Conservation (phyloP, 2,329 filamentous ascomycete species). For the Botrytis pseudocinerea region DNA sequence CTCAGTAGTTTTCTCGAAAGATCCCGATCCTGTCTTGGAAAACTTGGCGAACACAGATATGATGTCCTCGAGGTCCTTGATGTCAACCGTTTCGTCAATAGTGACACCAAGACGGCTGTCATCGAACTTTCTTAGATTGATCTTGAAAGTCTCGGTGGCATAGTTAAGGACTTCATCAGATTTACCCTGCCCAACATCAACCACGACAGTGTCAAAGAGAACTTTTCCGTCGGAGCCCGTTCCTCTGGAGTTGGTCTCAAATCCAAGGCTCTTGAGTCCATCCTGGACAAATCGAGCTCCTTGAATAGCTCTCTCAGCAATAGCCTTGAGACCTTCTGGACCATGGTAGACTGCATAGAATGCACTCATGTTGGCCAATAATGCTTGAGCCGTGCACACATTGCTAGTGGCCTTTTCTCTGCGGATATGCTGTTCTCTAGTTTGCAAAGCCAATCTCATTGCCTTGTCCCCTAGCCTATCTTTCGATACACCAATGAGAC, state of each 20-base stretch:
- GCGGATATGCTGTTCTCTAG: constrained; percentile 92
- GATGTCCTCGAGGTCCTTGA: constrained; percentile 57
- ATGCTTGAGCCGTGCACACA: constrained; percentile 91
- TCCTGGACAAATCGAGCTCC: constrained; percentile 70
- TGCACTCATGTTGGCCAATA: constrained; percentile 93
- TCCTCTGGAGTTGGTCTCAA: constrained; percentile 59
- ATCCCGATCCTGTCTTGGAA: constrained; percentile 36
- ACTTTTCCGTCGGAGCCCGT: constrained; percentile 57
- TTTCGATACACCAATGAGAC: constrained; percentile 87
- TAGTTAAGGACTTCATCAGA: constrained; percentile 53
- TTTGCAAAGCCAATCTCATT: constrained; percentile 83
- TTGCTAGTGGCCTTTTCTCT: constrained; percentile 97
- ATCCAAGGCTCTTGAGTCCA: constrained; percentile 62
- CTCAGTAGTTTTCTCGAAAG: constrained; percentile 37
- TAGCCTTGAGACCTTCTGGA: constrained; percentile 76
- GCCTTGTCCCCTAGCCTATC: constrained; percentile 81
- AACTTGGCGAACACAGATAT: constrained; percentile 54
- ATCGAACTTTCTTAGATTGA: constrained; percentile 65
- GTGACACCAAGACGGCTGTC: constrained; percentile 68
- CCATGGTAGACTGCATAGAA: constrained; percentile 96
- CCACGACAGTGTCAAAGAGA: constrained; percentile 78
- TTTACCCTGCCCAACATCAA: constrained; percentile 55
- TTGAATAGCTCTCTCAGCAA: constrained; percentile 75
- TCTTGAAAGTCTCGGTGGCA: constrained; percentile 51
- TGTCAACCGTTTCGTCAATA: constrained; percentile 71